Percentiles rank a stretch among this genome's conserved stretches.
Evolutionary conservation across 2,329 filamentous ascomycete genomes (phyloP).

Genomic region (Talaromyces sp.): DNA sequence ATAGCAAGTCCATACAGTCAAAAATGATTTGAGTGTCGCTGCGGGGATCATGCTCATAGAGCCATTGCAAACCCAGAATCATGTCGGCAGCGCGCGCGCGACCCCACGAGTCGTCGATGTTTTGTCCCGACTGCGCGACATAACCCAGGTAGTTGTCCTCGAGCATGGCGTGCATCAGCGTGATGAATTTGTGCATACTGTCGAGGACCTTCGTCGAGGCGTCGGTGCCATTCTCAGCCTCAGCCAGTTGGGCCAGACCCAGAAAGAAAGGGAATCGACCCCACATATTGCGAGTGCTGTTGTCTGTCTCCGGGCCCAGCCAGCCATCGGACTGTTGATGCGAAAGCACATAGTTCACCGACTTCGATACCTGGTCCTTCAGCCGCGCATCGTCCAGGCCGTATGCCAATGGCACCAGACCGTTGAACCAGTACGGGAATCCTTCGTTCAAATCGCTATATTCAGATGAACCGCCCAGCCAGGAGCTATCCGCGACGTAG

Average conservation of each 20-base stretch:
- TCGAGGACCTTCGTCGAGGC: conserved; percentile 42
- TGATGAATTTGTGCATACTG: conserved; percentile 47
- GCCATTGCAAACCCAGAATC: conserved; percentile 45
- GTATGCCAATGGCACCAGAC: conserved; percentile 53
- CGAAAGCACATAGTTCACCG: conserved; percentile 45
- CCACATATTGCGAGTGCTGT: conserved; percentile 48
- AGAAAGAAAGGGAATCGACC: conserved; percentile 48
- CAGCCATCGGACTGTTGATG: conserved; percentile 52
- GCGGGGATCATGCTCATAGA: conserved; percentile 41
- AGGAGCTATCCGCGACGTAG: conserved; percentile 48
- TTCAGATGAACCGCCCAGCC: conserved; percentile 49
- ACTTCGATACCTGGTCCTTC: conserved; percentile 45
- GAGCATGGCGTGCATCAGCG: conserved; percentile 52
- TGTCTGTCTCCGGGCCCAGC: conserved; percentile 49
- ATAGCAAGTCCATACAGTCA: conserved; percentile 41
- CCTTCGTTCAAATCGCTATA: conserved; percentile 53
- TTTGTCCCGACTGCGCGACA: conserved; percentile 39
- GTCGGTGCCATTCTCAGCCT: conserved; percentile 41
- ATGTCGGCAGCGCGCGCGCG: conserved; percentile 39
- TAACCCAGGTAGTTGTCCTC: conserved; percentile 49
- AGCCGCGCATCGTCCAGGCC: conserved; percentile 44
- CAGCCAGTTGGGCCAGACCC: conserved; percentile 44
- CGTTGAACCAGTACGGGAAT: conserved; percentile 57
- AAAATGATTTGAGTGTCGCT: conserved; percentile 31
- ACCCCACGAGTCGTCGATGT: conserved; percentile 40